Conservation (phyloP, 768 basidiomycete species). For the Terana coerulea region DNA sequence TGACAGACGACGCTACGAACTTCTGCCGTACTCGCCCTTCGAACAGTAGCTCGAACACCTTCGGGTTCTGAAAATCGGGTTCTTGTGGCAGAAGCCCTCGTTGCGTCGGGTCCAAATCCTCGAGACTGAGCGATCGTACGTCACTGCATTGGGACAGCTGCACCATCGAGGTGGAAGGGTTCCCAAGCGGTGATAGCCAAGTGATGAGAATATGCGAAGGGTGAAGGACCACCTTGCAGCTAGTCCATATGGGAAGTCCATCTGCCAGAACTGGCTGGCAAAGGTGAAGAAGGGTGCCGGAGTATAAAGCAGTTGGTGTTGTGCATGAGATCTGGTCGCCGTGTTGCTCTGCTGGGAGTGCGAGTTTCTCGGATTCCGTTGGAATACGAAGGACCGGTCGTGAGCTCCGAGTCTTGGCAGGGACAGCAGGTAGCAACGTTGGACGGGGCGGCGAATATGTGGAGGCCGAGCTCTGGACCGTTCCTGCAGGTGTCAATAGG, state of each 20-base stretch:
- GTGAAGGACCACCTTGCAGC: slow-evolving; percentile 39
- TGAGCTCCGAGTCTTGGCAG: neutral
- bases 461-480: neutral
- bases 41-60: slow-evolving; percentile 65
- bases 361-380: neutral
- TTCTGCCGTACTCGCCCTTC: slow-evolving; percentile 48
- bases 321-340: slow-evolving; percentile 12
- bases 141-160: slow-evolving; percentile 52
- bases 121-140: slow-evolving; percentile 51
- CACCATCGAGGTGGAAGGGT: slow-evolving; percentile 42
- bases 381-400: neutral
- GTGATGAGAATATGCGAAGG: slow-evolving; percentile 43
- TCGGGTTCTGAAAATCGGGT: slow-evolving; percentile 38
- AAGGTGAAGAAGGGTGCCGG: slow-evolving; percentile 49
- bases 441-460: neutral
- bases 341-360: neutral
- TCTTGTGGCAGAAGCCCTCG: slow-evolving; percentile 35
- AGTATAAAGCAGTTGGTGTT: slow-evolving; percentile 20
- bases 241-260: slow-evolving; percentile 44
- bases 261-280: slow-evolving; percentile 26
- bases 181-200: slow-evolving; percentile 39
- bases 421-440: neutral
- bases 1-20: slow-evolving; percentile 58
- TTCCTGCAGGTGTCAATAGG: neutral
- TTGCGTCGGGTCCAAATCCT: slow-evolving; percentile 43